These are phyloP conservation scores for Carex parvula DNA, from an alignment of 176 grass and related monocot species.

Conservation along the genomic window DNA sequence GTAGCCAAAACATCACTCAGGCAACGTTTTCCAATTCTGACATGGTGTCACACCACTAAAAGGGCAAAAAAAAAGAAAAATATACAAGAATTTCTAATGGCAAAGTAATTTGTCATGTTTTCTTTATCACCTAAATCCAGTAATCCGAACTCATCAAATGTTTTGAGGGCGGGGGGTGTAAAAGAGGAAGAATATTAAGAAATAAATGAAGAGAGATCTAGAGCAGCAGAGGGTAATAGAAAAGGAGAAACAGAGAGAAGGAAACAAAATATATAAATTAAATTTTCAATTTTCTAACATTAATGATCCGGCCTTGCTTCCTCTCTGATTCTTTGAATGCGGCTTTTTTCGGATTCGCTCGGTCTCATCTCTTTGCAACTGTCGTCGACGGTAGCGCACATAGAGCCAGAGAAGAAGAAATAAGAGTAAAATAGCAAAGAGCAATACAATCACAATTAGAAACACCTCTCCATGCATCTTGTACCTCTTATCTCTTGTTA, in stretches of 20 bases:
- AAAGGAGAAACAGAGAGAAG: not conserved
- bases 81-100: too few species aligned
- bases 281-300: not conserved
- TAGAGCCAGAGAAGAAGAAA: slow-evolving; percentile 17
- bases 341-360: not conserved
- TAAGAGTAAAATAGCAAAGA: slow-evolving; percentile 10
- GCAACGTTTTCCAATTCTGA: not conserved
- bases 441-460: slow-evolving; percentile 27
- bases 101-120: not conserved
- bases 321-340: not conserved
- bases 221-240: too few species aligned
- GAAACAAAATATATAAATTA: too few species aligned
- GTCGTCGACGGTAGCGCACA: not conserved
- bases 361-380: not conserved
- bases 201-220: too few species aligned
- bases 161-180: too few species aligned
- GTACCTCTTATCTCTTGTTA: slow-evolving; percentile 32
- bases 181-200: not conserved
- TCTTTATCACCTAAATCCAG: not conserved
- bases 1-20: not conserved
- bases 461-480: slow-evolving; percentile 31
- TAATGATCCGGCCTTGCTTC: not conserved
- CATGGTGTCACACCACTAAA: not conserved
- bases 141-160: not conserved
- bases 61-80: not conserved